Conservation (phyloP, 2,329 filamentous ascomycete species). For the Aspergillus oerlinghausenensis region DNA sequence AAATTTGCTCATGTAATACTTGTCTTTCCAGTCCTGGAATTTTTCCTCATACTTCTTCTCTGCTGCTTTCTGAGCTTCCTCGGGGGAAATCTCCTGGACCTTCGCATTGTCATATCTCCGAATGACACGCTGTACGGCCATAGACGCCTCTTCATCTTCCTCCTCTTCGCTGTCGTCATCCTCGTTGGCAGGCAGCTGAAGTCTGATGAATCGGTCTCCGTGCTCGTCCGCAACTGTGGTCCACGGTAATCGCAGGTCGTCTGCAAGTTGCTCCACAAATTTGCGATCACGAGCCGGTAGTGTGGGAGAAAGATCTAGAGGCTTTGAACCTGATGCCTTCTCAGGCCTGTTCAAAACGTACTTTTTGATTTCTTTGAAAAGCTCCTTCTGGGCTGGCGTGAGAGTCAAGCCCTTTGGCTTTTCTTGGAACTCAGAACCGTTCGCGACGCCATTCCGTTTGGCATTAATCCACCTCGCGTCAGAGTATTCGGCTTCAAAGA, state of each 20-base stretch:
- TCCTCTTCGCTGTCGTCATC: constrained; percentile 57
- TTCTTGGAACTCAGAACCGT: constrained; percentile 56
- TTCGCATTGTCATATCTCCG: constrained; percentile 88
- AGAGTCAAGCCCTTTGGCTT: constrained; percentile 64
- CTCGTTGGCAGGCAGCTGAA: constrained; percentile 54
- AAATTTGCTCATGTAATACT: constrained; percentile 88
- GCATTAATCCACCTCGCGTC: constrained; percentile 90
- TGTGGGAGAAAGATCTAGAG: constrained; percentile 68
- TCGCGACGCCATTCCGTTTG: constrained; percentile 69
- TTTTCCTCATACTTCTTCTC: constrained; percentile 85
- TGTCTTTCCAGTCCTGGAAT: constrained; percentile 88
- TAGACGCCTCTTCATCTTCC: constrained; percentile 76
- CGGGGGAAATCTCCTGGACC: constrained; percentile 71
- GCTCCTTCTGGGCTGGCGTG: constrained; percentile 71
- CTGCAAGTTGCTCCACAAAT: constrained; percentile 84
- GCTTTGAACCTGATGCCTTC: constrained; percentile 40
- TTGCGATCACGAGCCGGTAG: constrained; percentile 82
- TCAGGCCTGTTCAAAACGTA: constrained; percentile 69
- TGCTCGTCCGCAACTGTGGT: constrained; percentile 60
- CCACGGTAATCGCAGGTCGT: constrained; percentile 62
- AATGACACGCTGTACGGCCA: constrained; percentile 79
- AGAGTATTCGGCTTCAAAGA: constrained; percentile 84
- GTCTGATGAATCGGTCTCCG: constrained; percentile 61
- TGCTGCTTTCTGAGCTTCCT: constrained; percentile 73
- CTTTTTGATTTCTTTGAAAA: constrained; percentile 77